phyloP scores from a whole-genome alignment of 2,329 filamentous ascomycete species.

The Sporothrix brunneoviolacea region DNA sequence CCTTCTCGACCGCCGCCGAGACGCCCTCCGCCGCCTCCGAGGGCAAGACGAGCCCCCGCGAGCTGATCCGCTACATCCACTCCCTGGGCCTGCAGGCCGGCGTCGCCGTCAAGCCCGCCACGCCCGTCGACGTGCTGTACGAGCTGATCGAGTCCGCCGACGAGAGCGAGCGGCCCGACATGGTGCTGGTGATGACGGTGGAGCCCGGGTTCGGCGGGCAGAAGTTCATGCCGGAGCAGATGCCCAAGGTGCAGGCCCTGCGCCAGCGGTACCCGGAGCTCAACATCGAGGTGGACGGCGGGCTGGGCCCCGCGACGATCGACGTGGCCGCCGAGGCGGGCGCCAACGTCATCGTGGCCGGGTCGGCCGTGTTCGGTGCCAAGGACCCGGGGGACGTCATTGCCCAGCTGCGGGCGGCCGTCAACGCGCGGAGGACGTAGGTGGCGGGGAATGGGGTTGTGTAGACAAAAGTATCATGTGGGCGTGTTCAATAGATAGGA shows the following conservation, averaged over 20 bases:
- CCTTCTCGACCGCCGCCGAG: constrained; percentile 79
- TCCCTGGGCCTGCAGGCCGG: constrained; percentile 81
- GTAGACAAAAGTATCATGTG: neutral
- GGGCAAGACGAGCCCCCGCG: constrained; percentile 63
- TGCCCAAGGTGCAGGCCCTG: constrained; percentile 85
- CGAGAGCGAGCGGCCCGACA: constrained; percentile 81
- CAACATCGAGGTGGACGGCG: constrained; percentile 94
- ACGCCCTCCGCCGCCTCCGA: constrained; percentile 58
- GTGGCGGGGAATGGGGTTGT: constrained; percentile 21
- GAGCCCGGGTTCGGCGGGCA: constrained; percentile 96
- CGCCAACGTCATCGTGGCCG: constrained; percentile 96
- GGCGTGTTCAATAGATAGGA: neutral
- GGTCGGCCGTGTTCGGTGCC: constrained; percentile 91
- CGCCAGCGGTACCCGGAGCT: constrained; percentile 80
- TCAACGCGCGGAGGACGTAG: constrained; percentile 53
- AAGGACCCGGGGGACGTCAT: constrained; percentile 85
- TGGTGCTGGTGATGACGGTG: constrained; percentile 98
- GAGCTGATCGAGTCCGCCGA: constrained; percentile 72
- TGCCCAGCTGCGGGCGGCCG: constrained; percentile 67
- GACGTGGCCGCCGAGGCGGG: constrained; percentile 91
- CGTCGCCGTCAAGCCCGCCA: constrained; percentile 92
- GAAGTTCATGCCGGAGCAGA: constrained; percentile 94
- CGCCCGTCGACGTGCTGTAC: constrained; percentile 84
- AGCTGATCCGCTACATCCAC: constrained; percentile 87
- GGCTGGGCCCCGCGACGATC: constrained; percentile 80